A percentile compares a stretch with the other conserved stretches of the same genome.
Conservation (phyloP, 2,329 filamentous ascomycete genomes). For the Arthrobotrys pseudoclavata region DNA sequence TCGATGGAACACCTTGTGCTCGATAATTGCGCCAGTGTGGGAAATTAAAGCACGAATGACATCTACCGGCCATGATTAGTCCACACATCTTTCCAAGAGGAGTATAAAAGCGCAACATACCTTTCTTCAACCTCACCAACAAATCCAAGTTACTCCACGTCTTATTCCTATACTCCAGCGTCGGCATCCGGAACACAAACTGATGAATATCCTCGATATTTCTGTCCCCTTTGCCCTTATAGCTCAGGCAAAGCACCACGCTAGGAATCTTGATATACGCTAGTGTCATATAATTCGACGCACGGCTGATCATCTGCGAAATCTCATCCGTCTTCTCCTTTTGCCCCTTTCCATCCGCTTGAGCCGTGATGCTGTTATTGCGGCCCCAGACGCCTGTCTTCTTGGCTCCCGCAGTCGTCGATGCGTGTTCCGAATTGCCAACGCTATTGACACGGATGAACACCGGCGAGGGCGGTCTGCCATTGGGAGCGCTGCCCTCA, state of each 20-base stretch:
- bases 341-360: slow-evolving; percentile 46
- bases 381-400: slow-evolving; percentile 57
- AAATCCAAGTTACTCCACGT: slow-evolving; percentile 98
- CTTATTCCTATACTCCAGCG: slow-evolving; percentile 97
- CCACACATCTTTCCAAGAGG: background rate
- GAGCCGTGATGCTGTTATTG: slow-evolving; percentile 63
- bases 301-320: slow-evolving; percentile 94
- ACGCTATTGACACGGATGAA: slow-evolving; percentile 45
- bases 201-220: slow-evolving; percentile 98
- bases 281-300: slow-evolving; percentile 97
- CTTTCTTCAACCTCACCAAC: slow-evolving; percentile 90
- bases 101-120: slow-evolving; percentile 40
- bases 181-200: slow-evolving; percentile 94
- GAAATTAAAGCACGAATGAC: slow-evolving; percentile 94
- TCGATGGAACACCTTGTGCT: slow-evolving; percentile 95
- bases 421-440: slow-evolving; percentile 46
- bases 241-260: slow-evolving; percentile 90
- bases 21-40: slow-evolving; percentile 94
- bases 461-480: slow-evolving; percentile 40
- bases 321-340: slow-evolving; percentile 83
- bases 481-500: slow-evolving; percentile 27
- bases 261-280: slow-evolving; percentile 95
- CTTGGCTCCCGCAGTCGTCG: slow-evolving; percentile 6
- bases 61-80: slow-evolving; percentile 65
- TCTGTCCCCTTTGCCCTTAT: slow-evolving; percentile 84